Evolutionary conservation across 805 yeast genomes (phyloP), one percentile per base, ranked within the genome.

Genomic region (Saccharomycopsis malanga): DNA sequence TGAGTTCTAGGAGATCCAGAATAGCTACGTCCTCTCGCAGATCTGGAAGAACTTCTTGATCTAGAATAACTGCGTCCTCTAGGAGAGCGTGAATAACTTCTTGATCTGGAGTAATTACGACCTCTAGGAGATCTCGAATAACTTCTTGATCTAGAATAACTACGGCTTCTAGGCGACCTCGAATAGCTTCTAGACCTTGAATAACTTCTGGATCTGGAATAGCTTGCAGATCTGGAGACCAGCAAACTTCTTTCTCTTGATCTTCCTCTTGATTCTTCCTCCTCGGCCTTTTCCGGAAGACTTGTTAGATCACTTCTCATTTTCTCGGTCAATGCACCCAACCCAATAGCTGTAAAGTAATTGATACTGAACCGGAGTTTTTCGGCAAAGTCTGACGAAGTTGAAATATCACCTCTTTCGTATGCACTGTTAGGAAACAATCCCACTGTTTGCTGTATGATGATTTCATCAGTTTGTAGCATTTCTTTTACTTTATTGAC

Each of bases 301-400:
- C 42, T n/a, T 23, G 22, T 22, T 49, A 81, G 61, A 14, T 65
- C 68, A 3, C 68, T 72, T 64, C 98, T 75, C 94, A 89, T 83
- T 1, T 68, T 74, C 34, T 87, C 95, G 0, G 98, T 89, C 48
- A 91, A 61, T 2, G 74, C 72, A 39, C 97, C 97, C 42, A 91
- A 61, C 0, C 94, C 94, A 52, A 91, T 87, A 1, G 97, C 96
- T 0, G 97, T 91, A 63, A 91, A 91, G 61, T 73, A 91, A 59
- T 91, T 91, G 59, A 88, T 87, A 1, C 94, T 74, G 60, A 89
- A 91, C 50, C 91, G 69, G 12, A 82, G 65, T 54, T 75, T 66
- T 7, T 77, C 81, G 4, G 71, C 68, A 46, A 70, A 71, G 1
- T 63, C 64, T 2, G 43, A 32, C 18, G 20, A 15, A 14, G 18